Evolutionary conservation across 495 filamentous ascomycete genomes (phyloP).

Genomic region (Entonaema liquescens): DNA sequence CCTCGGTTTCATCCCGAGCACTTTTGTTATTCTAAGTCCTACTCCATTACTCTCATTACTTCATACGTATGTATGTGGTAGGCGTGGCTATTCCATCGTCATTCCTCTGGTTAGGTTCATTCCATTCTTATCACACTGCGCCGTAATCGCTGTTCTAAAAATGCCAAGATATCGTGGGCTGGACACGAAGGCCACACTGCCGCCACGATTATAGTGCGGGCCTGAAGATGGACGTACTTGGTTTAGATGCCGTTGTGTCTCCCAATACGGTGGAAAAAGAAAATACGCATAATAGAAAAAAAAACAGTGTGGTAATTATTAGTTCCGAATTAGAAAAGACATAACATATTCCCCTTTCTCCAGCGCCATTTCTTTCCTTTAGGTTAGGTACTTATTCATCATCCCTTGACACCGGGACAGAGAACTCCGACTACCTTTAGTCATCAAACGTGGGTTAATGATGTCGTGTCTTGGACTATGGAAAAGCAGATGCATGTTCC

Average conservation of each 20-base stretch:
- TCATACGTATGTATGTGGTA: conserved; percentile 8
- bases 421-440: conserved; percentile 34
- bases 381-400: conserved; percentile 31
- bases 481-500: conserved; percentile 26
- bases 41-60: conserved; percentile 9
- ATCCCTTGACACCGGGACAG: conserved; percentile 44
- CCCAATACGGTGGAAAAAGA: conserved; percentile 14
- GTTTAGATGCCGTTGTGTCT: conserved; percentile 11
- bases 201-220: conserved; percentile 36
- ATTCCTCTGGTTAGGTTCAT: conserved; percentile 29
- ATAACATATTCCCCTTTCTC: conserved; percentile 10
- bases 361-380: conserved; percentile 10
- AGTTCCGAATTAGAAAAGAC: conserved; percentile 1
- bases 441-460: conserved; percentile 31
- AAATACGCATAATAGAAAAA: not conserved
- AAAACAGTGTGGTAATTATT: conserved; percentile 5
- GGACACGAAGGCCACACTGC: conserved; percentile 34
- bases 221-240: conserved; percentile 17
- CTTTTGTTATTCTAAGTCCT: conserved; percentile 30
- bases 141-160: conserved; percentile 23
- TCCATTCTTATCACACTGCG: conserved; percentile 36
- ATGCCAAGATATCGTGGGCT: conserved; percentile 39
- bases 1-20: conserved; percentile 42
- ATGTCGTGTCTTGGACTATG: conserved; percentile 41
- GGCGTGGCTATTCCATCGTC: conserved; percentile 30